Conservation (phyloP, 164 flowering plant genomes). For the Nymphaea colorata region DNA sequence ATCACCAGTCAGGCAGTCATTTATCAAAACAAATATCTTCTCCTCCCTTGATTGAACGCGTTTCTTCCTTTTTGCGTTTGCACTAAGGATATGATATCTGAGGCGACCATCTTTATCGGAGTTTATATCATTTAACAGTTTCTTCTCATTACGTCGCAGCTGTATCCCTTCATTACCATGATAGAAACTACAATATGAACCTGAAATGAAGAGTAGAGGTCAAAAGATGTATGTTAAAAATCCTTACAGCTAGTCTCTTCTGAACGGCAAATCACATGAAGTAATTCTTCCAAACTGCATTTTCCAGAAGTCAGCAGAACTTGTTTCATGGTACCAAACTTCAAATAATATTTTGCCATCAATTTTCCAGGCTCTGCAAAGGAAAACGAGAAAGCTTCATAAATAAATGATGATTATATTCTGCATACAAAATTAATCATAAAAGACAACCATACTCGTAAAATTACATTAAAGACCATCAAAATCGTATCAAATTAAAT, state of each 20-base stretch:
- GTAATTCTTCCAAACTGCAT: constrained; percentile 82
- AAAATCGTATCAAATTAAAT: too few species aligned
- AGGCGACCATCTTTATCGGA: constrained; percentile 74
- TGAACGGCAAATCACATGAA: constrained; percentile 57
- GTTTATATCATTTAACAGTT: constrained; percentile 79
- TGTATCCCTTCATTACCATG: constrained; percentile 79
- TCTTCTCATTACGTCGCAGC: constrained; percentile 94
- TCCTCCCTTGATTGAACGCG: constrained; percentile 94
- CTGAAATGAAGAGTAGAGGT: neutral
- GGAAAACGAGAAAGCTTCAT: constrained; percentile 6
- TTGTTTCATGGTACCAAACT: constrained; percentile 82
- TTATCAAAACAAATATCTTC: constrained; percentile 80
- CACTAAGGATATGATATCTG: constrained; percentile 74
- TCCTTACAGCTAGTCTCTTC: constrained; percentile 83
- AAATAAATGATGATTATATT: neutral
- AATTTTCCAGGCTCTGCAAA: constrained; percentile 77
- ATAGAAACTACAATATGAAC: neutral
- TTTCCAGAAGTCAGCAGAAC: constrained; percentile 58
- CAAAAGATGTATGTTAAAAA: neutral
- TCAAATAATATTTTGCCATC: constrained; percentile 97
- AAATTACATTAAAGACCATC: too few species aligned
- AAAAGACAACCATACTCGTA: too few species aligned
- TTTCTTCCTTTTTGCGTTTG: constrained; percentile 77
- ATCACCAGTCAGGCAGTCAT: constrained; percentile 95
- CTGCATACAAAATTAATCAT: neutral